Evolutionary conservation across 768 basidiomycete species (phyloP), one percentile per base, ranked within the genome.

Genomic region (Agrocybe praecox): DNA sequence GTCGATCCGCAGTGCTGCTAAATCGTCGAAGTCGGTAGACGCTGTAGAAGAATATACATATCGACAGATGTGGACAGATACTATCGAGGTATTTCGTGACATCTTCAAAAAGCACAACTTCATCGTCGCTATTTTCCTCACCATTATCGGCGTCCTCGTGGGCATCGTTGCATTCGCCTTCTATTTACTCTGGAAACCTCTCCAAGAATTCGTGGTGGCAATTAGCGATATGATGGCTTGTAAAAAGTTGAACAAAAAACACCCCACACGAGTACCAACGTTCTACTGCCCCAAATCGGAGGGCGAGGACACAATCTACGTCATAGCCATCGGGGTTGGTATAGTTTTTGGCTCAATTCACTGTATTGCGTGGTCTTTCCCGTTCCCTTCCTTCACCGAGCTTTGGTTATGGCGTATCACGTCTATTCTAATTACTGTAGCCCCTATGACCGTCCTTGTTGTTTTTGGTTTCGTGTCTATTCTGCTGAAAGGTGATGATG

Each of bases 281-380:
- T 60, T 60, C 36, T 56, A 60, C 32, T 34, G 45, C 5, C 46
- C 59, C 8, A 17, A 15, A 21, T 18, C 10, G 15, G 51, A 42
- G 40, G 49, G 45, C 24, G 47, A 57, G 21, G 36, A 14, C 7
- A 10, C 22, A 9, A 22, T 29, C 43, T 45, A 23, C 14, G 22
- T 52, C 14, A 18, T 52, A 2, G 52, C 44, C 19, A n/a, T 61
- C 8, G 8, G 49, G 10, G 49, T 61, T 2, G 48, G 58, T 1
- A 33, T 57, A 15, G 46, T 63, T 1, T 67, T 64, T 43, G 65
- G 65, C 14, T 6, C 36, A 14, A 40, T 40, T 4, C 36, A 40
- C n/a, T 40, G 36, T n/a, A 40, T 40, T 40, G 36, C 36, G 14
- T 40, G 36, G 36, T 15, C 12, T 6, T 40, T 40, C 36, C n/a